Conservation (phyloP, 2,329 filamentous ascomycete genomes). For the Neoarthrinium moseri region DNA sequence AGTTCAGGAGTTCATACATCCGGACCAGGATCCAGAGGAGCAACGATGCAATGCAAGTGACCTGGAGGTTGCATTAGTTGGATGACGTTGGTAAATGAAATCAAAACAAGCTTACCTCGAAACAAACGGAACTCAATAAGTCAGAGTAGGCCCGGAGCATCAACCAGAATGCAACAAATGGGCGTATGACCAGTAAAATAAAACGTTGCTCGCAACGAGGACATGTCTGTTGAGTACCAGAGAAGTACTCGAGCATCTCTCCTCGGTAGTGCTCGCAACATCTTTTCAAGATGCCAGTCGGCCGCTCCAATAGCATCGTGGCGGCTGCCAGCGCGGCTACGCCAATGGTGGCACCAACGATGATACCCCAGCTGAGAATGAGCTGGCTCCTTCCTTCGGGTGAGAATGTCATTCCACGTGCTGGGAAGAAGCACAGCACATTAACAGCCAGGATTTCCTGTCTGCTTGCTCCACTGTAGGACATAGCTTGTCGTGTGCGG, state of each 20-base stretch:
- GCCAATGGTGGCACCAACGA: conserved; percentile 14
- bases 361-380: conserved; percentile 11
- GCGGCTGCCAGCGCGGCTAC: conserved; percentile 6
- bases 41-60: not conserved
- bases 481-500: conserved; percentile 17
- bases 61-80: not conserved
- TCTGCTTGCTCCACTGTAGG: conserved; percentile 13
- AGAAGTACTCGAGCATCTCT: conserved; percentile 17
- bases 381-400: not conserved
- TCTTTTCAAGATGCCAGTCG: conserved; percentile 16
- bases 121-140: conserved; percentile 19
- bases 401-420: conserved; percentile 10
- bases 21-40: not conserved
- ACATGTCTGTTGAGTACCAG: conserved; percentile 18
- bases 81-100: not conserved
- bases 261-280: conserved; percentile 22
- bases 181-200: conserved; percentile 21
- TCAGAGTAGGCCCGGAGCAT: conserved; percentile 22
- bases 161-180: conserved; percentile 22
- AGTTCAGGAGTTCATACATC: not conserved
- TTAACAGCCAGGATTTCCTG: conserved; percentile 15
- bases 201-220: conserved; percentile 24
- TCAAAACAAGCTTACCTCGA: conserved; percentile 10
- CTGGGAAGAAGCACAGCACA: conserved; percentile 22
- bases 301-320: conserved; percentile 10